Percentiles rank a stretch among this genome's conserved stretches.
These are phyloP conservation scores for Chalciporus pseudorubinellus DNA, from an alignment of 768 basidiomycete species.

Conservation along the genomic window DNA sequence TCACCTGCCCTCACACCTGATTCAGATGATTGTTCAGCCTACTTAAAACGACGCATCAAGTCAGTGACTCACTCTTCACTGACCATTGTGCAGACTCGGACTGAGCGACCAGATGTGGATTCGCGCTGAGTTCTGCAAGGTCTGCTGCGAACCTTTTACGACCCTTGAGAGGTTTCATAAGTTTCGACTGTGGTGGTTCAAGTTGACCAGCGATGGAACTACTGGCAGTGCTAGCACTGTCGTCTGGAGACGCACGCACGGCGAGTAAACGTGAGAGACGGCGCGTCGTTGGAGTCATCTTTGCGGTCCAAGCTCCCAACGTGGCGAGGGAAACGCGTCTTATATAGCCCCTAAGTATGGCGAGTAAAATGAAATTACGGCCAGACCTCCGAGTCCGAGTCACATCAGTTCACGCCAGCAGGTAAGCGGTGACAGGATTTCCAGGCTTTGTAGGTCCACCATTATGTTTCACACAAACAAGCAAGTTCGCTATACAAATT, in stretches of 20 bases:
- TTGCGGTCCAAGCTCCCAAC: background rate
- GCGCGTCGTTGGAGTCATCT: background rate
- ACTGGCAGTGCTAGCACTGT: background rate
- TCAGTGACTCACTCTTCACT: slow-evolving; percentile 40
- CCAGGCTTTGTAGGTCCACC: background rate
- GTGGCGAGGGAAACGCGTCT: background rate
- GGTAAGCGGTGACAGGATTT: no score
- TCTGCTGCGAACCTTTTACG: slow-evolving; percentile 58
- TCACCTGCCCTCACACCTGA: slow-evolving; percentile 54
- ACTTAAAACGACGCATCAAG: background rate
- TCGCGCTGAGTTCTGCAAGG: slow-evolving; percentile 45
- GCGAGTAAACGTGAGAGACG: background rate
- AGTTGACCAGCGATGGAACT: background rate
- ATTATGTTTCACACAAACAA: background rate
- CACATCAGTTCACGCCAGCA: no score
- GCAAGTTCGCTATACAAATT: background rate
- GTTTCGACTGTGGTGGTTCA: background rate
- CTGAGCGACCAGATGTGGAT: slow-evolving; percentile 35
- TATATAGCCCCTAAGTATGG: background rate
- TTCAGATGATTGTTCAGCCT: slow-evolving; percentile 29
- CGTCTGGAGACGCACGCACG: background rate
- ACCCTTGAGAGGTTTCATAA: slow-evolving; percentile 42
- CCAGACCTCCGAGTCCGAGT: background rate
- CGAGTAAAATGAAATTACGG: background rate
- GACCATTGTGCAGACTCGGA: slow-evolving; percentile 33